These are phyloP conservation scores for Nicotiana noctiflora DNA, from an alignment of 257 asterid species.

Conservation along the genomic window DNA sequence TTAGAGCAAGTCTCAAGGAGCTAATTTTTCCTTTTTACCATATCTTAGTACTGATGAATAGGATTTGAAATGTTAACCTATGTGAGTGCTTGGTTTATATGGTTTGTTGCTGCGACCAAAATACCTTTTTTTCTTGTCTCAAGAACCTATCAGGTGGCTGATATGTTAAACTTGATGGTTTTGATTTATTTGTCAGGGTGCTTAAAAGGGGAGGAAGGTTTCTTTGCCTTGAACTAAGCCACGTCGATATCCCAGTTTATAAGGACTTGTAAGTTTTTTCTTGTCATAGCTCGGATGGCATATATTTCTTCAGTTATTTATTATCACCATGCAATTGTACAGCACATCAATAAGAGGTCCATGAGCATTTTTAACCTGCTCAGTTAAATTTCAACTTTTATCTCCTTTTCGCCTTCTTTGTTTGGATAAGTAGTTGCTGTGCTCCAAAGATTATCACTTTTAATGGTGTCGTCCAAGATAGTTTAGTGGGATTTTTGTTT, in stretches of 20 bases:
- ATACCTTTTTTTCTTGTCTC: not conserved
- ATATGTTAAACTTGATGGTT: not conserved
- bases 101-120: not conserved
- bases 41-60: not conserved
- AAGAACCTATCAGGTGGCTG: not conserved
- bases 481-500: not conserved
- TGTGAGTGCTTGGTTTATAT: not conserved
- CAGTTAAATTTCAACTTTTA: not conserved
- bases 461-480: not conserved
- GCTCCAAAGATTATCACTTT: not conserved
- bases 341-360: not conserved
- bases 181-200: constrained; percentile 48
- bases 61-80: not conserved
- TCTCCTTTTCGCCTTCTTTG: not conserved
- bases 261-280: constrained; percentile 65
- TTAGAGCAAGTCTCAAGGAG: not conserved
- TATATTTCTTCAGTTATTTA: not conserved
- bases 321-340: not conserved
- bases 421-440: not conserved
- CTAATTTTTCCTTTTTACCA: not conserved
- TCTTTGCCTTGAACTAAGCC: constrained; percentile 95
- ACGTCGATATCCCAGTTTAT: constrained; percentile 65
- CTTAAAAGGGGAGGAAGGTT: constrained; percentile 92
- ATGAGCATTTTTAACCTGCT: not conserved
- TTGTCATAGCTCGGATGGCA: not conserved